A percentile compares a stretch with the other conserved stretches of the same genome.
Conservation (phyloP, 495 filamentous ascomycete species). For the Aspergillus wentii region DNA sequence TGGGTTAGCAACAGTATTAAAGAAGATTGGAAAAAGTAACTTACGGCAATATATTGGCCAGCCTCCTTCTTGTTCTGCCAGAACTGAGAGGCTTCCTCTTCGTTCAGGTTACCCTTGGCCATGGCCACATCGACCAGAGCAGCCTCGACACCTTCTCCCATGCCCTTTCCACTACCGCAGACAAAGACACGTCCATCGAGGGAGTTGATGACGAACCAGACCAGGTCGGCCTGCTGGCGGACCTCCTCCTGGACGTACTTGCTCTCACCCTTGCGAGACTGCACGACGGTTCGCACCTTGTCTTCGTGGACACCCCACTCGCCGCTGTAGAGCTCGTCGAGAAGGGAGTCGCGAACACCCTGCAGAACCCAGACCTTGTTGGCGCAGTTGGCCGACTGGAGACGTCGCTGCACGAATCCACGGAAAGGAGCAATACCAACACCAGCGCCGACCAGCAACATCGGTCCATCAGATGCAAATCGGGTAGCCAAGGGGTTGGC, state of each 20-base stretch:
- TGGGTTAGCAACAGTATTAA: too few relatives aligned
- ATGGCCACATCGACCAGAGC: constrained; percentile 77
- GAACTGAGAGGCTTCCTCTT: constrained; percentile 68
- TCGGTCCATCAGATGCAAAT: constrained; percentile 87
- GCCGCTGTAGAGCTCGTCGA: constrained; percentile 93
- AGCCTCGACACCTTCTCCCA: constrained; percentile 93
- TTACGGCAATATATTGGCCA: constrained; percentile 85
- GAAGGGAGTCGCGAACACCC: constrained; percentile 84
- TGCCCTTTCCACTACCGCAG: constrained; percentile 88
- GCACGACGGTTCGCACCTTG: constrained; percentile 89
- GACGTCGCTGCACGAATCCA: constrained; percentile 90
- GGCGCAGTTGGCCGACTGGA: constrained; percentile 93
- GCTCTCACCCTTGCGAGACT: constrained; percentile 72
- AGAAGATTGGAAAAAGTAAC: constrained; percentile 17
- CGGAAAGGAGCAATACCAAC: constrained; percentile 97
- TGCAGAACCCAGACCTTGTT: constrained; percentile 99
- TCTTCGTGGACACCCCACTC: constrained; percentile 94
- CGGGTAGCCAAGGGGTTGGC: constrained; percentile 87
- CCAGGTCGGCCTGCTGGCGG: constrained; percentile 79
- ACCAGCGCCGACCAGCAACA: constrained; percentile 94
- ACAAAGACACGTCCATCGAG: constrained; percentile 93
- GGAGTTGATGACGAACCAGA: constrained; percentile 94
- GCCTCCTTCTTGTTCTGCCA: constrained; percentile 80
- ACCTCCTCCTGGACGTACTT: constrained; percentile 89
- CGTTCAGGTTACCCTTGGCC: constrained; percentile 69